phyloP scores from a whole-genome alignment of 176 grass and related monocot species.

The Pharus latifolius region DNA sequence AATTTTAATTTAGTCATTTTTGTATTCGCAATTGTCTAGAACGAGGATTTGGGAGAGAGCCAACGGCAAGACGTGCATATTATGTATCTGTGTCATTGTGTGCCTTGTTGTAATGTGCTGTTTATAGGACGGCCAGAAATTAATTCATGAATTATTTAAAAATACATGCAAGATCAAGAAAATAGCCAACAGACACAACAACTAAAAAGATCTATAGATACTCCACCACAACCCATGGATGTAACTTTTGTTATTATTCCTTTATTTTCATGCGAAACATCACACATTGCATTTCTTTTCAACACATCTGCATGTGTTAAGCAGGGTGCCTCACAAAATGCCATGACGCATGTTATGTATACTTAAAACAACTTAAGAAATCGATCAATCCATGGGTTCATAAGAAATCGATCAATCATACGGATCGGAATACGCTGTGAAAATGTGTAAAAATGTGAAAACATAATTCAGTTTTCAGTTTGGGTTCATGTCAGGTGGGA shows the following conservation, averaged over 20 bases:
- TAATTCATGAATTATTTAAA: no score
- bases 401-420: not conserved
- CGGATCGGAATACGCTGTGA: not conserved
- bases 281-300: not conserved
- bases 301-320: not conserved
- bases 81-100: no score
- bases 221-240: not conserved
- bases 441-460: not conserved
- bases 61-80: no score
- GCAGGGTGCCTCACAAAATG: no score
- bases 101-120: no score
- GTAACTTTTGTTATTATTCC: not conserved
- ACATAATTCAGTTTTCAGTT: not conserved
- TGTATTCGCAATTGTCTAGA: no score
- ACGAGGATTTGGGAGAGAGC: no score
- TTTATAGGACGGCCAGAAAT: no score
- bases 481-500: constrained; percentile 1
- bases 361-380: not conserved
- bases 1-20: no score
- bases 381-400: not conserved
- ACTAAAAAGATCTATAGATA: not conserved
- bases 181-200: no score
- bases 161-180: no score
- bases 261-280: not conserved
- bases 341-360: not conserved